Percentiles rank a stretch among this genome's conserved stretches.
These are phyloP conservation scores for Pleomassaria siparia DNA, from an alignment of 2,329 filamentous ascomycete species.

Conservation along the genomic window DNA sequence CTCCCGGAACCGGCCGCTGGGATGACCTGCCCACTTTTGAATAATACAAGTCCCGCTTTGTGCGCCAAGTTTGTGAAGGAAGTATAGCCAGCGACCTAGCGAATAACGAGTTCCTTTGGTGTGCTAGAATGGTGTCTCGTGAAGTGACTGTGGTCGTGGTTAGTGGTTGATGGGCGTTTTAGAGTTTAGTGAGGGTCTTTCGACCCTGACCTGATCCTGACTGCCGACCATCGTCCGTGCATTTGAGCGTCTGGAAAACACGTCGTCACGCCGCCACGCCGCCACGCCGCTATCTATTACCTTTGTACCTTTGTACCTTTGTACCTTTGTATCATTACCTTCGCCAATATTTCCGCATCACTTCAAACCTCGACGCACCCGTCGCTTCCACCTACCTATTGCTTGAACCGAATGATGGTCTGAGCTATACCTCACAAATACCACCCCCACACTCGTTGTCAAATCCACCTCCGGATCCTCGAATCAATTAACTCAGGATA, in stretches of 20 bases:
- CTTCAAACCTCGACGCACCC: constrained; percentile 13
- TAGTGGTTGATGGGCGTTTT: not conserved
- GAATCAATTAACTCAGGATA: not conserved
- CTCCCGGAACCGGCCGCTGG: not conserved
- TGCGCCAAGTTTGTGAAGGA: not conserved
- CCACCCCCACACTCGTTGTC: not conserved
- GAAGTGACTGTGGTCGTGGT: not conserved
- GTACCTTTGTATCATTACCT: no score
- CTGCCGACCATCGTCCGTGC: constrained; percentile 8
- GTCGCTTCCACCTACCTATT: not conserved
- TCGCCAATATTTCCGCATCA: no score
- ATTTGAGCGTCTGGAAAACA: not conserved
- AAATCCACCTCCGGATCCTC: not conserved
- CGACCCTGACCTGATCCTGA: not conserved
- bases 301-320: no score
- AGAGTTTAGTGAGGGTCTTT: not conserved
- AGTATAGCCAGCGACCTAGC: not conserved
- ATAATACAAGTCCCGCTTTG: constrained; percentile 1
- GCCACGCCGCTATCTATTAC: no score
- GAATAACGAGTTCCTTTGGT: not conserved
- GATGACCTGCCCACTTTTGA: constrained; percentile 3
- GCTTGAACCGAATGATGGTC: constrained; percentile 3
- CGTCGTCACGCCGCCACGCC: no score
- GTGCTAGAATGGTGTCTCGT: not conserved
- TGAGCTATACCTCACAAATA: constrained; percentile 3